Percentiles rank a stretch among this genome's conserved stretches.
Evolutionary conservation across 2,329 filamentous ascomycete species (phyloP).

Genomic region (Alternaria tenuissima): DNA sequence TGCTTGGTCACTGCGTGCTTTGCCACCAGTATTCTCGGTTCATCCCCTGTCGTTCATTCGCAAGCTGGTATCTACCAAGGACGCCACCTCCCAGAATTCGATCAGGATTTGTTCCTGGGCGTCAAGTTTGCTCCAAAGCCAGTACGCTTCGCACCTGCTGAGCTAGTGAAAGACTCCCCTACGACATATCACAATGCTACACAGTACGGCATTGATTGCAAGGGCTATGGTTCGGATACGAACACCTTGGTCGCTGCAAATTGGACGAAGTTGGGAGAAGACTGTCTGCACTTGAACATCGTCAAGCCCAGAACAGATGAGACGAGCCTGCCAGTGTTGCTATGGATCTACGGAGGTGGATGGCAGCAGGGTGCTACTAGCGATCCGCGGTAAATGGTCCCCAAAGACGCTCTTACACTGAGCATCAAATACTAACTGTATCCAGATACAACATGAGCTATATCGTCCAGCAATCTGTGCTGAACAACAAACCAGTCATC

Average conservation of each 20-base stretch:
- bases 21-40: background rate
- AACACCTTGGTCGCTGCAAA: conserved; percentile 30
- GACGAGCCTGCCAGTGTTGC: conserved; percentile 33
- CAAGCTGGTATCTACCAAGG: conserved; percentile 40
- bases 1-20: background rate
- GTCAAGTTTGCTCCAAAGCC: conserved; percentile 43
- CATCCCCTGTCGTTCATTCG: conserved; percentile 29
- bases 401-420: background rate
- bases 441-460: conserved; percentile 42
- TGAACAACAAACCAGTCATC: conserved; percentile 43
- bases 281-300: conserved; percentile 57
- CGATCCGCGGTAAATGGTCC: conserved; percentile 35
- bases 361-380: conserved; percentile 45
- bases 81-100: conserved; percentile 35
- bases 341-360: conserved; percentile 48
- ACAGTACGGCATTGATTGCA: conserved; percentile 39
- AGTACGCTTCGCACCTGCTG: conserved; percentile 34
- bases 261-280: conserved; percentile 44
- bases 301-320: conserved; percentile 32
- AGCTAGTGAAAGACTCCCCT: conserved; percentile 24
- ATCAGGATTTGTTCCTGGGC: conserved; percentile 43
- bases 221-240: conserved; percentile 39
- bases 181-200: conserved; percentile 26
- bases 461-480: conserved; percentile 40
- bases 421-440: background rate